Conservation (phyloP, 352 stramenopile species). For the Pythium rishiriense region DNA sequence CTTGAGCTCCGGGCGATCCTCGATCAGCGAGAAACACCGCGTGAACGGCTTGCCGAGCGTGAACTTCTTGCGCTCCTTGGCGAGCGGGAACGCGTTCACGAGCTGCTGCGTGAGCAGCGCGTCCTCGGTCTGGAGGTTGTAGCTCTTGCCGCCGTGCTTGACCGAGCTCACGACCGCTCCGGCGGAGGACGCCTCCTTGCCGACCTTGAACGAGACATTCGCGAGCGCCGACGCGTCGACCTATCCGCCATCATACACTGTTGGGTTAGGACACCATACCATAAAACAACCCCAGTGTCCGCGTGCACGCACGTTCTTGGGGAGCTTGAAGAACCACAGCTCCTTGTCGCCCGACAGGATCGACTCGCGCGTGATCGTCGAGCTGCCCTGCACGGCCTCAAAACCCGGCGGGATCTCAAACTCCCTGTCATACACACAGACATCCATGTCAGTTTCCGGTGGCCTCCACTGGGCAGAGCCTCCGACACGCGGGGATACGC, state of each 20-base stretch:
- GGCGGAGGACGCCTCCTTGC: constrained; percentile 23
- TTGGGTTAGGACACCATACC: too few species aligned
- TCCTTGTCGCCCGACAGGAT: constrained; percentile 74
- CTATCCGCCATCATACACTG: constrained; percentile 23
- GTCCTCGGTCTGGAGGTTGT: constrained; percentile 60
- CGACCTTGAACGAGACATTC: constrained; percentile 71
- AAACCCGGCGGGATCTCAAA: constrained; percentile 82
- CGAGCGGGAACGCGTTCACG: constrained; percentile 69
- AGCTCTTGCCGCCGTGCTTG: constrained; percentile 48
- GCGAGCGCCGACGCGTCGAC: constrained; percentile 66
- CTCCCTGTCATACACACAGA: constrained; percentile 42
- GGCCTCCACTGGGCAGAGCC: neutral
- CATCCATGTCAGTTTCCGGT: neutral
- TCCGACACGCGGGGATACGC: neutral
- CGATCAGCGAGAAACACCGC: constrained; percentile 71
- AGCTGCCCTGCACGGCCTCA: constrained; percentile 60
- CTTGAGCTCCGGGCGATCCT: constrained; percentile 35
- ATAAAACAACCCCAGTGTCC: too few species aligned
- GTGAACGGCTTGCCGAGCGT: constrained; percentile 74
- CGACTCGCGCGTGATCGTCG: constrained; percentile 54
- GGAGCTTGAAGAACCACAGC: constrained; percentile 87
- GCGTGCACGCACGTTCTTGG: constrained; percentile 72
- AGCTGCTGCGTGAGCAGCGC: constrained; percentile 68
- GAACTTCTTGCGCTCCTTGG: constrained; percentile 57
- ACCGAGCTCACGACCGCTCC: constrained; percentile 50